Base-by-base conservation (phyloP, 2,329 filamentous ascomycete species). In the Scortechinia acanthostroma region DNA sequence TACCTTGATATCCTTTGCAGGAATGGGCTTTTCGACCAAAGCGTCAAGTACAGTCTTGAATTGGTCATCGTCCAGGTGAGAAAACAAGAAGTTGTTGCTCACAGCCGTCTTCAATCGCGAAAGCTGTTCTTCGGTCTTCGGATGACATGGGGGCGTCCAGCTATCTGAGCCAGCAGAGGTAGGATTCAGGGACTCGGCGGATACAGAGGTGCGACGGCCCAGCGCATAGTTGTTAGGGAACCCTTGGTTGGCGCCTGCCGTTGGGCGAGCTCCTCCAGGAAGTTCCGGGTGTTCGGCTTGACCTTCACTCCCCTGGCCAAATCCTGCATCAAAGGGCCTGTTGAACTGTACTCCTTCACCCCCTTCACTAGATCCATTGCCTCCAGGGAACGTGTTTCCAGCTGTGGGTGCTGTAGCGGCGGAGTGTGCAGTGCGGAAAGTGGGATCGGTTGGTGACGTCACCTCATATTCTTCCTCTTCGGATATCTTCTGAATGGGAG, bases 181-280 rank as follows among this genome's bases (percentile, higher is more conserved):
- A 16, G 93, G 93, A 64, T 95, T 95, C 58, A 97, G 75, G 2
- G 91, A 96, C 67, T 98, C 93, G 43, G 93, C 93, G 33, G 93
- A 97, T 45, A 98, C 93, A 3, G 93, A 97, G 30, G 91, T 96
- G 56, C 93, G 88, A 51, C 93, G 86, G 55, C 81, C 87, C 66
- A 95, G 84, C 63, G 95, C 95, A 69, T 96, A 97, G 63, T 97
- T 91, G 54, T 80, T 86, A 46, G 93, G 93, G 59, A 95, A 88
- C 55, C 80, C 82, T 52, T 88, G 82, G 30, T 76, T 68, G 48
- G 78, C 76, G 46, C 74, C 73, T n/a, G n/a, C n/a, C 19, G 71
- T 61, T 54, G 63, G 64, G 60, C 73, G 59, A 54, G 70, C 45
- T 48, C 63, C 57, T 48, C 70, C 67, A 14, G 70, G 65, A 17